These are phyloP conservation scores for Pyrenochaeta sp. DNA, from an alignment of 2,329 filamentous ascomycete genomes.

Conservation along the genomic window DNA sequence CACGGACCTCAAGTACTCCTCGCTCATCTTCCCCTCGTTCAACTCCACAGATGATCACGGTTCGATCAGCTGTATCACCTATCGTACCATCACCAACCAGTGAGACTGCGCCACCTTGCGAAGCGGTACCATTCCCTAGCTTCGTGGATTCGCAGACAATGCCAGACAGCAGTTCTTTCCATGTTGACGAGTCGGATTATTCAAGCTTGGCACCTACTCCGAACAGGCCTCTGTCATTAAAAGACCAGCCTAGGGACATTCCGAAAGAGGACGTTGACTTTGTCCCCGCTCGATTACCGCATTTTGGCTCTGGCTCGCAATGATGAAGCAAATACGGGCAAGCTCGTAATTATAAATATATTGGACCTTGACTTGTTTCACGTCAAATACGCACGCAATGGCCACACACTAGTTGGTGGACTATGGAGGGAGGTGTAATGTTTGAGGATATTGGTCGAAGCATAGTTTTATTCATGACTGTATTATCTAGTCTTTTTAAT, in stretches of 20 bases:
- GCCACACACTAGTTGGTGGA: neutral
- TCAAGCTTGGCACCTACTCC: constrained; percentile 38
- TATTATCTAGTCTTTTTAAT: constrained; percentile 4
- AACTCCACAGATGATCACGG: constrained; percentile 15
- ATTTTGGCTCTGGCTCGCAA: constrained; percentile 30
- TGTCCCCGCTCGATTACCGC: constrained; percentile 46
- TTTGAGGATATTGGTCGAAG: neutral
- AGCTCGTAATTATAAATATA: no score
- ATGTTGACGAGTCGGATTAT: constrained; percentile 40
- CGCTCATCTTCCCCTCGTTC: constrained; percentile 21
- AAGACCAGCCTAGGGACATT: constrained; percentile 23
- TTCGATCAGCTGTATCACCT: constrained; percentile 22
- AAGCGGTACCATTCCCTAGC: constrained; percentile 27
- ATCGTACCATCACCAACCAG: constrained; percentile 26
- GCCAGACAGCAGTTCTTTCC: constrained; percentile 41
- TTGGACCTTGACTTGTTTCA: neutral
- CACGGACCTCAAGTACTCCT: constrained; percentile 12
- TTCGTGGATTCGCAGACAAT: constrained; percentile 40
- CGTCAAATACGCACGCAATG: neutral
- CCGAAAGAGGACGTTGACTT: constrained; percentile 27
- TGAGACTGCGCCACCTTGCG: constrained; percentile 18
- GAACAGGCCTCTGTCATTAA: constrained; percentile 33
- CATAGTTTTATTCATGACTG: neutral
- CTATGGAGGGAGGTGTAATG: constrained; percentile 16
- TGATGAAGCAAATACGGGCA: neutral